phyloP scores from a whole-genome alignment of 2,329 filamentous ascomycete species.

The Alternaria panax region DNA sequence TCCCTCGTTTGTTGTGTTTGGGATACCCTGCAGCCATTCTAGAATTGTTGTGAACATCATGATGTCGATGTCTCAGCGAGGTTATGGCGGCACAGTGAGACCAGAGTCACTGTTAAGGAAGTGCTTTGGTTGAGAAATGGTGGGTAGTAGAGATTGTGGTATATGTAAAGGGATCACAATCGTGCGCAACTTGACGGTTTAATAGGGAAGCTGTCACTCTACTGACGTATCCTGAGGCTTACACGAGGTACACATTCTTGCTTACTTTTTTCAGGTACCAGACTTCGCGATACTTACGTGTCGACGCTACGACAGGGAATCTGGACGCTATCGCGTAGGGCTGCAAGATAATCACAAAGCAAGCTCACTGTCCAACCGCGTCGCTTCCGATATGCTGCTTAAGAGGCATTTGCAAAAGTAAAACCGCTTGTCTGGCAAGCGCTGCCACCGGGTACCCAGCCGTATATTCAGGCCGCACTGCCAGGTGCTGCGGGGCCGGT shows the following conservation, averaged over 20 bases:
- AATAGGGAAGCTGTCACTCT: background rate
- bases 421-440: background rate
- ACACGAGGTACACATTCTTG: background rate
- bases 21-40: background rate
- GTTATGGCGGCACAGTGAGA: background rate
- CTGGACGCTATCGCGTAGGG: background rate
- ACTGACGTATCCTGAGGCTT: background rate
- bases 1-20: background rate
- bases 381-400: background rate
- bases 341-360: background rate
- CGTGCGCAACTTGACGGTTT: background rate
- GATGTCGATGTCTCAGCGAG: background rate
- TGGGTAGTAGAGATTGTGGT: background rate
- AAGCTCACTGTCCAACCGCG: background rate
- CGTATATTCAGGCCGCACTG: background rate
- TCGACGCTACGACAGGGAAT: background rate
- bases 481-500: background rate
- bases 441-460: background rate
- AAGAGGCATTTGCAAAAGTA: background rate
- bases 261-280: background rate
- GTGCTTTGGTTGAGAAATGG: background rate
- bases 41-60: background rate
- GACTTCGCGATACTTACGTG: background rate
- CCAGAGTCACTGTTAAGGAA: conserved; percentile 3
- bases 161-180: background rate